Base-by-base conservation (phyloP, 2,329 filamentous ascomycete species). In the Hymenoscyphus fraxineus region DNA sequence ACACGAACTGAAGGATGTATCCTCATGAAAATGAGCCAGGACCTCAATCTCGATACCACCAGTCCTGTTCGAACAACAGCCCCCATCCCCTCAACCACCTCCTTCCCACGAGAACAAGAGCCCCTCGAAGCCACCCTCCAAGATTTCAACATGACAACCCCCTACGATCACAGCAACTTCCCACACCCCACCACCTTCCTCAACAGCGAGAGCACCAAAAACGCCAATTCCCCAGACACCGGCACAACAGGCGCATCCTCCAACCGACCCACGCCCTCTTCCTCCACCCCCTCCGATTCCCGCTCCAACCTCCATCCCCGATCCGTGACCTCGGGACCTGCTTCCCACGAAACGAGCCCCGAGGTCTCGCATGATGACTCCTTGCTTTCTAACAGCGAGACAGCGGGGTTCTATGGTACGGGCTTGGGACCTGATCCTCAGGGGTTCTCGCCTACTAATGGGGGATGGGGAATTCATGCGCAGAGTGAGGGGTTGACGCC, bases 221-320 rank as follows among this genome's bases (percentile, higher is more conserved):
- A 77, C 16, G 67, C 61, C 1, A 35, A 35, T 35, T 35, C 35
- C 6, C 35, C 35, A 7, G 71, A 73, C 32, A 59, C 66, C 1
- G 67, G 70, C 9, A 73, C 72, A 38, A 70, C 71, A 31, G 70
- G 70, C 41, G 70, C 71, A 1, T 72, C 70, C 19, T 63, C 84
- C 2, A 84, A 80, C 66, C 77, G 82, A n/a, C 83, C 81, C 27
- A 88, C 85, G 12, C 85, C 85, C 2, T 87, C 84, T 69, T 88
- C 85, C 3, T 85, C 82, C 70, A 77, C 76, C 6, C 74, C 78
- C 1, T 82, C 81, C 1, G 81, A 83, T n/a, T 73, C 68, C 4
- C 67, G 69, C 12, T 54, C 68, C 1, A 71, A 68, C 27, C n/a
- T 69, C 0, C 65, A 70, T 9, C 56, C 60, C 19, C 65, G 60